Conservation (phyloP, 2,329 filamentous ascomycete genomes). For the Westerdykella sp. region DNA sequence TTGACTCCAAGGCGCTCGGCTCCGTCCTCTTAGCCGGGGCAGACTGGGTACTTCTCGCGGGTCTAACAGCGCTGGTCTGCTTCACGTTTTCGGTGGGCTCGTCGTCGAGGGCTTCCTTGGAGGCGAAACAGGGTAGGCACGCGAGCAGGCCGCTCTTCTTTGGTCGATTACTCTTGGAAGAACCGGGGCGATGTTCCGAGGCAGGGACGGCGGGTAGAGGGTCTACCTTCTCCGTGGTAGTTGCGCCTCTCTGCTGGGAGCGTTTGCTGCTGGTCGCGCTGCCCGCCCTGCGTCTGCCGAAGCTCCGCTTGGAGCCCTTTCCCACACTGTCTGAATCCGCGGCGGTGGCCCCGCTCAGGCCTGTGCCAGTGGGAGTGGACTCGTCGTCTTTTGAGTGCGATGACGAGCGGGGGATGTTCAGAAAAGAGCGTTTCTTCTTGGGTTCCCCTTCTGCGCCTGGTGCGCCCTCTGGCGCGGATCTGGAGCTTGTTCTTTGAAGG, state of each 20-base stretch:
- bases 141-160: conserved; percentile 41
- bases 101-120: conserved; percentile 45
- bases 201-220: conserved; percentile 27
- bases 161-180: conserved; percentile 31
- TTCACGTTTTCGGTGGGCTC: conserved; percentile 45
- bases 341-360: conserved; percentile 41
- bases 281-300: conserved; percentile 40
- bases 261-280: conserved; percentile 45
- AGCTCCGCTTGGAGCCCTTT: conserved; percentile 42
- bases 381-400: conserved; percentile 27
- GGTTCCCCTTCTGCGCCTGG: conserved; percentile 17
- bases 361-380: conserved; percentile 34
- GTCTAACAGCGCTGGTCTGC: conserved; percentile 34
- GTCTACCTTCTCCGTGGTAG: conserved; percentile 36
- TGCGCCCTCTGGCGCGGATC: conserved; percentile 10
- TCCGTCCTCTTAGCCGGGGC: conserved; percentile 44
- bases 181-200: conserved; percentile 26
- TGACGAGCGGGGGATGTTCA: conserved; percentile 31
- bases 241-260: conserved; percentile 34
- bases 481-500: conserved; percentile 10
- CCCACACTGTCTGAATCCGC: conserved; percentile 42
- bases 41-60: conserved; percentile 44
- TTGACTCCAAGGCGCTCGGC: conserved; percentile 38
- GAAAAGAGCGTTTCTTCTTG: conserved; percentile 33
- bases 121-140: conserved; percentile 63